phyloP scores from a whole-genome alignment of 2,329 filamentous ascomycete species.

The Pseudogymnoascus sp. region DNA sequence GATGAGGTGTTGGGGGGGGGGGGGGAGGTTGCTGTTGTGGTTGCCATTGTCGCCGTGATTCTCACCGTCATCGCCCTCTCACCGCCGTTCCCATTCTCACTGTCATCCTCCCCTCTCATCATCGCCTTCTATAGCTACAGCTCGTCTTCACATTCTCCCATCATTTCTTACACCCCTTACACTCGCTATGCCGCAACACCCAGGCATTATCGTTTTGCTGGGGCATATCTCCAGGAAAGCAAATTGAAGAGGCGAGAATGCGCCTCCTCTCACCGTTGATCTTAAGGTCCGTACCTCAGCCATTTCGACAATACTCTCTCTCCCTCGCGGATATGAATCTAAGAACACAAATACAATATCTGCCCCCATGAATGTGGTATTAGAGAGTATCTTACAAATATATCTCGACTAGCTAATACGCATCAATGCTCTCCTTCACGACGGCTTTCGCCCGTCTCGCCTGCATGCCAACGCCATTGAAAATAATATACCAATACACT shows the following conservation, averaged over 20 bases:
- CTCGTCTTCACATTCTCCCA: not conserved
- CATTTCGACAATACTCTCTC: no score
- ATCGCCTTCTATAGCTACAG: not conserved
- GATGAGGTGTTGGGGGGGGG: no score
- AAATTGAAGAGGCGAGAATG: no score
- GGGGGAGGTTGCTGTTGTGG: not conserved
- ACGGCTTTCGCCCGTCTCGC: not conserved
- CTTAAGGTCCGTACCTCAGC: no score
- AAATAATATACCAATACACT: not conserved
- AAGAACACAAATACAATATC: no score
- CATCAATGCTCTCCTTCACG: conserved; percentile 1
- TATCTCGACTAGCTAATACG: conserved; percentile 8
- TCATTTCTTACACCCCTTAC: no score
- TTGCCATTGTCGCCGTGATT: not conserved
- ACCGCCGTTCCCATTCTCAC: not conserved
- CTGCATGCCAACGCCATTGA: not conserved
- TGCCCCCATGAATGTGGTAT: conserved; percentile 6
- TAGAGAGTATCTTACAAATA: not conserved
- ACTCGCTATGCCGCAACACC: no score
- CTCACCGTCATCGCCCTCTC: not conserved
- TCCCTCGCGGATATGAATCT: no score
- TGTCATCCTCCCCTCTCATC: not conserved
- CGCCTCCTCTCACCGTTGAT: no score
- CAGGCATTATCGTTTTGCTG: no score
- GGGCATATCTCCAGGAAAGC: no score